Evolutionary conservation across 2,329 filamentous ascomycete species (phyloP), one percentile per base, ranked within the genome.

Genomic region (Fusarium acutatum): DNA sequence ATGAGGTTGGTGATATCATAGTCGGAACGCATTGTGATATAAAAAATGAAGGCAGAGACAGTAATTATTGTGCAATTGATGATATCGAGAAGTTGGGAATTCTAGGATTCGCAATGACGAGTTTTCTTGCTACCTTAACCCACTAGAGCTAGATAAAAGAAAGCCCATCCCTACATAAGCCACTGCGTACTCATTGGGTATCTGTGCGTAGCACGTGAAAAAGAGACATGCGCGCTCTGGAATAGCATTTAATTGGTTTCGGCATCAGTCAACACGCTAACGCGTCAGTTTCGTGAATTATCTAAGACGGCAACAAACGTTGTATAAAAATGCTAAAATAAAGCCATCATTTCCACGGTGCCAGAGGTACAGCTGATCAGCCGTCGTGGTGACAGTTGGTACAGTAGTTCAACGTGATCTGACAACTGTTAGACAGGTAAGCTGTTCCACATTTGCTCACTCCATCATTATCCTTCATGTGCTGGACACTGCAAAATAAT

Each of bases 391-490:
- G 60, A 17, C 69, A 75, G 6, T 69, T 67, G 5, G 71, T 72
- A 30, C 72, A 75, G 35, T 74, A 75, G 52, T 75, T 72, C 3
- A 61, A 13, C 0, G 57, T 72, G 20, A 75, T 43, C 12, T 66
- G 69, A 5, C 69, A 74, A 0, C 7, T 72, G 50, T 75, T 72
- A 0, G 72, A 74, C 0, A 75, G 63, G 28, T 75, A 74, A 0
- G 59, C 53, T 28, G 64, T 72, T 38, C 71, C 73, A 7, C 73
- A 75, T 30, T 74, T 75, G 14, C 22, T 37, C 6, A 71, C 60
- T 5, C 49, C 62, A 20, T 70, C 49, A 28, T 74, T 72, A 24
- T 72, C 60, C 38, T 74, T 72, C 60, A 73, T 60, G 14, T 64
- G 46, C 17, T 61, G 40, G 15, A 63, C 54, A 30, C 60, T 63